phyloP scores from a whole-genome alignment of 2,329 filamentous ascomycete genomes.

The Trichoderma semiorbis region DNA sequence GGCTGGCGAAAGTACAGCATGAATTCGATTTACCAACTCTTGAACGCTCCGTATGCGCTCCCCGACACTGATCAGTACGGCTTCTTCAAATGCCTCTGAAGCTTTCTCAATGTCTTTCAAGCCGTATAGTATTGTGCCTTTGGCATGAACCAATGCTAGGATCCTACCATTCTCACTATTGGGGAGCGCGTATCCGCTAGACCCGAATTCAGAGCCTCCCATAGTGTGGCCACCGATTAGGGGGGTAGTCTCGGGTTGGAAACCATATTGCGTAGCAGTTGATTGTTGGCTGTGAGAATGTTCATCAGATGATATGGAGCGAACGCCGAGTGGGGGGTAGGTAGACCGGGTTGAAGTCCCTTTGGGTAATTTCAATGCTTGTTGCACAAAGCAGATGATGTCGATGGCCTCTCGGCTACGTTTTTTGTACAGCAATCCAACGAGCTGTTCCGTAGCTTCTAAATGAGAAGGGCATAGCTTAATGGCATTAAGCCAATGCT shows the following conservation, averaged over 20 bases:
- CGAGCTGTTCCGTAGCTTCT: slow-evolving; percentile 91
- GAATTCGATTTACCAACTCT: slow-evolving; percentile 74
- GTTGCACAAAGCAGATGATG: slow-evolving; percentile 82
- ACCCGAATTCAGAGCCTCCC: slow-evolving; percentile 30
- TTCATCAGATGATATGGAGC: neutral
- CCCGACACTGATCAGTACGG: slow-evolving; percentile 82
- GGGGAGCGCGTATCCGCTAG: slow-evolving; percentile 72
- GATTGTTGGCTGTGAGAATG: neutral
- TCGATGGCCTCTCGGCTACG: slow-evolving; percentile 80
- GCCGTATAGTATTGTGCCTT: slow-evolving; percentile 96
- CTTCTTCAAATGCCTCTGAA: slow-evolving; percentile 89
- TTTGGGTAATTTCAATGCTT: slow-evolving; percentile 53
- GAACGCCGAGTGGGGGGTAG: neutral
- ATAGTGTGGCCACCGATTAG: slow-evolving; percentile 19
- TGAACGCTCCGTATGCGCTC: slow-evolving; percentile 66
- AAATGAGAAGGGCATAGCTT: slow-evolving; percentile 82
- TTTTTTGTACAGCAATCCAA: slow-evolving; percentile 81
- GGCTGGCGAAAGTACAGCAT: slow-evolving; percentile 59
- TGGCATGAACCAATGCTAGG: slow-evolving; percentile 89
- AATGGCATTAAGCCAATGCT: slow-evolving; percentile 81
- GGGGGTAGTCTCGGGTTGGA: neutral
- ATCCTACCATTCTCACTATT: slow-evolving; percentile 89
- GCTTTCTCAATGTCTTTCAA: slow-evolving; percentile 77
- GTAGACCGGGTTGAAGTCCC: neutral
- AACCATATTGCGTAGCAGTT: neutral